Conservation (phyloP, 768 basidiomycete genomes). For the Chalciporus piperatus region DNA sequence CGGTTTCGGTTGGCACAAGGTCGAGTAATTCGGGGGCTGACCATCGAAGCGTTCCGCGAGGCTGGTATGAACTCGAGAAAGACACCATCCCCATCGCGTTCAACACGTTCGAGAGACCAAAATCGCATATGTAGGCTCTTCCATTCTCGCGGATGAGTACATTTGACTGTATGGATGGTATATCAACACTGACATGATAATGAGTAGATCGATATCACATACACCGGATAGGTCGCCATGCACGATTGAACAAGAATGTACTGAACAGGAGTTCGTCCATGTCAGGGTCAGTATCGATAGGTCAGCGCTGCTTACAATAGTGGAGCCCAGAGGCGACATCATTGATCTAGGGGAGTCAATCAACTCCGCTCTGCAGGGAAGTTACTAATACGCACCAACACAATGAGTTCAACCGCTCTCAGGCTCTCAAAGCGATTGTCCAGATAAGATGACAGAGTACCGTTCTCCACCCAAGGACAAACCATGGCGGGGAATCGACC, state of each 20-base stretch:
- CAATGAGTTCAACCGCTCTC: not conserved
- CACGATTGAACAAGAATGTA: constrained; percentile 17
- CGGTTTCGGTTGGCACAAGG: not conserved
- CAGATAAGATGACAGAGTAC: constrained; percentile 21
- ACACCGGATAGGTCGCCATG: constrained; percentile 22
- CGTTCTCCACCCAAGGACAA: constrained; percentile 26
- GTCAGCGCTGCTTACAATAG: constrained; percentile 8
- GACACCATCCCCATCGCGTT: constrained; percentile 6
- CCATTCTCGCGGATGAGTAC: constrained; percentile 37
- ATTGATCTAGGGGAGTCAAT: constrained; percentile 8
- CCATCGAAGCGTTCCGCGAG: constrained; percentile 15
- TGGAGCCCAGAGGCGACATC: constrained; percentile 11
- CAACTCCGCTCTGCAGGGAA: not conserved
- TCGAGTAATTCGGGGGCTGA: constrained; percentile 17
- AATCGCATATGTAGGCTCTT: constrained; percentile 42
- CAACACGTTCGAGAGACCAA: constrained; percentile 34
- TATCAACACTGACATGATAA: not conserved
- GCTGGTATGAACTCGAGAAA: constrained; percentile 18
- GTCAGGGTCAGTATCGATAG: too few species aligned
- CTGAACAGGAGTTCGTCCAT: not conserved
- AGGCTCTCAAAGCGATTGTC: constrained; percentile 10
- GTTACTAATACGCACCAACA: not conserved
- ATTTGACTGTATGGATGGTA: constrained; percentile 33
- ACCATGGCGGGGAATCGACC: constrained; percentile 28
- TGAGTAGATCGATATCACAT: not conserved